Conservation (phyloP, 192 early-diverging fungal genomes). For the Mortierella antarctica region DNA sequence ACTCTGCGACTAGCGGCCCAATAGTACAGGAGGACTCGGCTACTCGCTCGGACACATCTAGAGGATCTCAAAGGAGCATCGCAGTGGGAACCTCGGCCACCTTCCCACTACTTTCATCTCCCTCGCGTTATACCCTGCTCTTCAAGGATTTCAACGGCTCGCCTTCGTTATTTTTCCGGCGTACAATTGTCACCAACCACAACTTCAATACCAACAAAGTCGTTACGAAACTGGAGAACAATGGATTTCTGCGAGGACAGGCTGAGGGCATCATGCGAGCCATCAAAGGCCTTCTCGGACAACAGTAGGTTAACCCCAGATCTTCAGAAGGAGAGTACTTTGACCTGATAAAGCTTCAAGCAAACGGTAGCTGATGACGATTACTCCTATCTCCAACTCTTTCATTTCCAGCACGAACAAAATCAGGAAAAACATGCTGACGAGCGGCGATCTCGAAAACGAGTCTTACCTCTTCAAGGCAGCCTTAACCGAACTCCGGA, state of each 20-base stretch:
- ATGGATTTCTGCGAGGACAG: conserved; percentile 78
- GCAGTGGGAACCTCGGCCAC: neutral
- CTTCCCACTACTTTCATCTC: conserved; percentile 17
- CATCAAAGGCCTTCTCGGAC: conserved; percentile 72
- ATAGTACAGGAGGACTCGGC: conserved; percentile 26
- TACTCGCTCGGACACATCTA: neutral
- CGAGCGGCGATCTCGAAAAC: conserved; percentile 85
- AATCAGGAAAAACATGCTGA: conserved; percentile 66
- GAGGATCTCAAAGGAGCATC: neutral
- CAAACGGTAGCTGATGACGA: neutral
- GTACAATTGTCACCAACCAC: conserved; percentile 50
- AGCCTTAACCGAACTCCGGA: conserved; percentile 82
- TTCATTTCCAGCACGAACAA: conserved; percentile 52
- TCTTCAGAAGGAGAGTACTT: no score
- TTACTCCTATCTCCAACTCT: conserved; percentile 5
- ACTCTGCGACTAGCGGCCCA: conserved; percentile 2
- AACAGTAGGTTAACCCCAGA: conserved; percentile 60
- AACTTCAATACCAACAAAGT: conserved; percentile 86
- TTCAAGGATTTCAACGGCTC: conserved; percentile 4
- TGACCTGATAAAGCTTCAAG: no score
- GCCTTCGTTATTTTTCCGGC: conserved; percentile 15
- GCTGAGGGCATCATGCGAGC: conserved; percentile 79
- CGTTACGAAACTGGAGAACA: conserved; percentile 68
- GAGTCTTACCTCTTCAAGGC: conserved; percentile 86
- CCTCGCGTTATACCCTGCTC: conserved; percentile 38